Conservation (phyloP, 1,284 basidiomycete genomes). For the Cryptococcus wingfieldii region DNA sequence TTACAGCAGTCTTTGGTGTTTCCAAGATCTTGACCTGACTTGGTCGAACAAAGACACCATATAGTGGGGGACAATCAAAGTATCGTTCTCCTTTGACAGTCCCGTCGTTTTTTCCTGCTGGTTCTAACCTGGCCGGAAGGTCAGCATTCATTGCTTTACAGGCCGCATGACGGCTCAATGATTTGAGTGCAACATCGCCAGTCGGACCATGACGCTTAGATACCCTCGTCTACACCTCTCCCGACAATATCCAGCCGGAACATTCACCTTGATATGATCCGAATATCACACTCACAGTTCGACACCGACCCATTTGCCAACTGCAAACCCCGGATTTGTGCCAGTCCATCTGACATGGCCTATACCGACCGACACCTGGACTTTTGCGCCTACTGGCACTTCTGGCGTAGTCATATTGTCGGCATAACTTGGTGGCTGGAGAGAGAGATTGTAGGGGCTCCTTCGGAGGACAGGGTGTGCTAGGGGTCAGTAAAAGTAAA, state of each 20-base stretch:
- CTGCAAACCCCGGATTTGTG: conserved; percentile 70
- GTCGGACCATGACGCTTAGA: neutral
- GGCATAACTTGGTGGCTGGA: neutral
- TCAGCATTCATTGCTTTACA: neutral
- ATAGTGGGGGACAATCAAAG: conserved; percentile 70
- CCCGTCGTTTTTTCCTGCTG: conserved; percentile 94
- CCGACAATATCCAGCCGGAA: no score
- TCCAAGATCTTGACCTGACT: conserved; percentile 71
- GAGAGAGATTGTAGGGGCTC: neutral
- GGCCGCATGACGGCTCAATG: no score
- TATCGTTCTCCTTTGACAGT: conserved; percentile 76
- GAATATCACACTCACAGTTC: conserved; percentile 58
- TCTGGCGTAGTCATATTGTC: conserved; percentile 36
- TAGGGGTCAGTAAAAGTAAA: neutral
- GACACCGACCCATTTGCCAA: conserved; percentile 92
- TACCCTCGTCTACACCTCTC: neutral
- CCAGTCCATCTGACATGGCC: conserved; percentile 87
- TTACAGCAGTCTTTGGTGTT: conserved; percentile 14
- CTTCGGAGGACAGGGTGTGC: neutral
- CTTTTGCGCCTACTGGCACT: conserved; percentile 49
- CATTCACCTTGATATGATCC: no score
- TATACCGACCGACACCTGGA: conserved; percentile 69
- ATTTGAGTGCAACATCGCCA: neutral
- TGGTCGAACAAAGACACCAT: conserved; percentile 88
- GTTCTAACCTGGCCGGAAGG: conserved; percentile 48